Conservation (phyloP, 176 grass and related monocot genomes). For the Alloteropsis semialata region DNA sequence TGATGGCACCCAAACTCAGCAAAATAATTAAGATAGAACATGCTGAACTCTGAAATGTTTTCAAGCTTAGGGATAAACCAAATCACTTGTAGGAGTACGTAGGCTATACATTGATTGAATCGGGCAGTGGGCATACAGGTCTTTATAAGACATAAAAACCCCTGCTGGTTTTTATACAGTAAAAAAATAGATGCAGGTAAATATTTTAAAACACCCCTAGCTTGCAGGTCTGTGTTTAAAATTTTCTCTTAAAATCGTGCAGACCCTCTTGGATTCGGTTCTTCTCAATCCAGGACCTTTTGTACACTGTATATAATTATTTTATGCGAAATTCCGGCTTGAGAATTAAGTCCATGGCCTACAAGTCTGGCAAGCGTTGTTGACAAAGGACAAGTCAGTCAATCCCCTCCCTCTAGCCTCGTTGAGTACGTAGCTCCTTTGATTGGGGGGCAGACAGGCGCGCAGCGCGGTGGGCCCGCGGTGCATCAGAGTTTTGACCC, state of each 20-base stretch:
- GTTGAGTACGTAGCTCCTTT: neutral
- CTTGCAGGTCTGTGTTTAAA: too few relatives aligned
- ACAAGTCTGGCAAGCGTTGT: neutral
- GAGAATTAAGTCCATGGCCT: neutral
- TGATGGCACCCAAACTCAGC: too few relatives aligned
- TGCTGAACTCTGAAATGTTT: too few relatives aligned
- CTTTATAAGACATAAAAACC: too few relatives aligned
- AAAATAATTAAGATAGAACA: too few relatives aligned
- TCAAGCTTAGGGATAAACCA: too few relatives aligned
- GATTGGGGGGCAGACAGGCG: slow-evolving; percentile 2
- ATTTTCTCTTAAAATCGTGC: neutral
- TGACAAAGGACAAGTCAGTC: neutral
- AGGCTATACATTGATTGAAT: too few relatives aligned
- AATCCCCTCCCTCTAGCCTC: neutral
- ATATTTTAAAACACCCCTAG: too few relatives aligned
- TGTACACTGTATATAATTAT: neutral
- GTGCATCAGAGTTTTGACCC: slow-evolving; percentile 38
- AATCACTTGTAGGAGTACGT: too few relatives aligned
- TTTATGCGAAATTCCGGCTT: neutral
- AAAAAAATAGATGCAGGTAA: too few relatives aligned
- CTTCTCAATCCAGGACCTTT: neutral
- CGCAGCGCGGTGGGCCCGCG: neutral
- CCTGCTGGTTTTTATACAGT: too few relatives aligned
- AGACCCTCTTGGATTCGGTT: neutral
- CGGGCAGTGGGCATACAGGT: too few relatives aligned